phyloP scores from a whole-genome alignment of 1,139 yeast genomes.

The Eremothecium cymbalariae region DNA sequence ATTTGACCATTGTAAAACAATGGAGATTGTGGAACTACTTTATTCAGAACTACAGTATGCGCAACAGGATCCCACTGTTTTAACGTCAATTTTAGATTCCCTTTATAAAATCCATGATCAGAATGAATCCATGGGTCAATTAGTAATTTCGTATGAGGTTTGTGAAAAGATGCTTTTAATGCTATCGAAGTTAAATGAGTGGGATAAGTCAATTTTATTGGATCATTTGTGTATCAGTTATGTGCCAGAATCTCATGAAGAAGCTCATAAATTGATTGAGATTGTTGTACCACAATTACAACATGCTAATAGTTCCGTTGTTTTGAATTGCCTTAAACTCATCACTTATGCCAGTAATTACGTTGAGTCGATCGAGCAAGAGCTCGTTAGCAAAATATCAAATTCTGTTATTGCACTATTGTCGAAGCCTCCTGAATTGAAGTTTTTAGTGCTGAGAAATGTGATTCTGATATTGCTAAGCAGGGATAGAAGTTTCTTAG shows the following conservation, averaged over 20 bases:
- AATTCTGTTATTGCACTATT: conserved; percentile 64
- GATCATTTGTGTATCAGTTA: conserved; percentile 54
- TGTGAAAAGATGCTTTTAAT: conserved; percentile 20
- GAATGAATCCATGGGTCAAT: conserved; percentile 29
- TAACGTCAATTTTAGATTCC: conserved; percentile 66
- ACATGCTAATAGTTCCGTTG: conserved; percentile 78
- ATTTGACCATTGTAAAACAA: conserved; percentile 37
- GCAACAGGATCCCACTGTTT: conserved; percentile 54
- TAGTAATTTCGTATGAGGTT: conserved; percentile 17
- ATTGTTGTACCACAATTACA: conserved; percentile 65
- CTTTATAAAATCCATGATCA: conserved; percentile 58
- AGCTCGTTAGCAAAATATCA: conserved; percentile 53
- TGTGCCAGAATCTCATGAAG: conserved; percentile 61
- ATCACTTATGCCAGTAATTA: conserved; percentile 69
- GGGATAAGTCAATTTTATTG: conserved; percentile 71
- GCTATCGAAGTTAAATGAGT: conserved; percentile 43
- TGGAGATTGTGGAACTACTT: conserved; percentile 42
- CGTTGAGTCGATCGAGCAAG: conserved; percentile 36
- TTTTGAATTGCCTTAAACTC: conserved; percentile 64
- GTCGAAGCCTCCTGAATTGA: conserved; percentile 75
- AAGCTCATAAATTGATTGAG: conserved; percentile 61
- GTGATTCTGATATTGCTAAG: conserved; percentile 67
- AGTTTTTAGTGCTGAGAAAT: conserved; percentile 74
- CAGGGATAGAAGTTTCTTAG: conserved; percentile 48
- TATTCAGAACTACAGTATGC: conserved; percentile 51